Conservation (phyloP, 129 eudicot genomes). For the Helianthus tuberosus region DNA sequence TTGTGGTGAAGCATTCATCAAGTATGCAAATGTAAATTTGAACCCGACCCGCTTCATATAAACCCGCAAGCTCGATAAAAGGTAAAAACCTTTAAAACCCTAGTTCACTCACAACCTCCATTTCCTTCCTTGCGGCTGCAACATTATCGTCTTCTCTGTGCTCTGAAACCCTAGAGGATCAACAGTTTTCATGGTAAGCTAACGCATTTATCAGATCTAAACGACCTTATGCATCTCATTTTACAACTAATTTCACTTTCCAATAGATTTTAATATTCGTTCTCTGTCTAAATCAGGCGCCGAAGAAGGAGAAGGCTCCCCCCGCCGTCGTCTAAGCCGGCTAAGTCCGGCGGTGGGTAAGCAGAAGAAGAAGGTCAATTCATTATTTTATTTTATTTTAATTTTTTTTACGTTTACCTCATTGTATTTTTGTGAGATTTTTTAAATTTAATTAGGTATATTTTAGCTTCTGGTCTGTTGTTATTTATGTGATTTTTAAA, state of each 20-base stretch:
- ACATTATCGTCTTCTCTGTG: background rate
- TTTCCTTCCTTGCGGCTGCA: background rate
- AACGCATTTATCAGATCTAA: background rate
- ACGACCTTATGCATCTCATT: background rate
- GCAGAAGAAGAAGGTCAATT: constrained; percentile 15
- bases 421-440: background rate
- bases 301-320: constrained; percentile 28
- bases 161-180: background rate
- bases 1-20: too few relatives aligned
- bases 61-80: background rate
- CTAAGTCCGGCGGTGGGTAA: constrained; percentile 4
- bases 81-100: background rate
- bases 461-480: background rate
- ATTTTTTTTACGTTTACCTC: background rate
- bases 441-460: background rate
- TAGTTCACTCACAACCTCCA: background rate
- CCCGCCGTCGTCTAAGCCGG: constrained; percentile 15
- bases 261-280: background rate
- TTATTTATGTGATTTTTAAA: background rate
- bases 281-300: background rate
- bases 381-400: too few relatives aligned
- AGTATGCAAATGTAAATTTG: background rate
- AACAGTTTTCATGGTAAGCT: constrained; percentile 7
- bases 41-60: background rate
- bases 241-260: background rate